Conservation (phyloP, 225 moss, liverwort and hornwort genomes). For the Marchantia paleacea region DNA sequence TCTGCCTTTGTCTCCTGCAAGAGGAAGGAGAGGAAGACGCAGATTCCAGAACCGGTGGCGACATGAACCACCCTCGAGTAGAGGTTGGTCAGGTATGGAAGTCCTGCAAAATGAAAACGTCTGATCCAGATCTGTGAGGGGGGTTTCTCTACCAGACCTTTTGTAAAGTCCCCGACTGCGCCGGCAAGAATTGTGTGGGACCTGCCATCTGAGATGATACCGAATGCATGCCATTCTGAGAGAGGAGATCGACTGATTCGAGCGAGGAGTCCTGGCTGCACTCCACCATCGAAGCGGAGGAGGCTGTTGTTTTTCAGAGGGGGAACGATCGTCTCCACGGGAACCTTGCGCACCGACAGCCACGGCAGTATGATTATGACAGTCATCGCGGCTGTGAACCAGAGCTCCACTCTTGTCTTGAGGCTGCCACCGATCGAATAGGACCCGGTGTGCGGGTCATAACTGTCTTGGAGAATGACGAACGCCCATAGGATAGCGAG, state of each 20-base stretch:
- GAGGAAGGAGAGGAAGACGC: slow-evolving; percentile 37
- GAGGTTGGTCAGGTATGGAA: slow-evolving; percentile 35
- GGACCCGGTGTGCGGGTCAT: slow-evolving; percentile 1
- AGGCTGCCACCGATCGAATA: neutral
- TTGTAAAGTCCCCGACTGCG: slow-evolving; percentile 48
- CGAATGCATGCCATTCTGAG: slow-evolving; percentile 47
- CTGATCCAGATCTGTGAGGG: slow-evolving; percentile 39
- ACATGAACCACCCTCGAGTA: slow-evolving; percentile 26
- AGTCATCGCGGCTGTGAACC: slow-evolving; percentile 28
- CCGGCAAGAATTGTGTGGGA: slow-evolving; percentile 29
- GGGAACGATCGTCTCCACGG: slow-evolving; percentile 20
- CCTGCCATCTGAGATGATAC: slow-evolving; percentile 38
- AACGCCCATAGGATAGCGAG: slow-evolving; percentile 37
- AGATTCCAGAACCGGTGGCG: slow-evolving; percentile 38
- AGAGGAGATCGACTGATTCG: slow-evolving; percentile 39
- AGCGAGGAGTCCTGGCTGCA: slow-evolving; percentile 29
- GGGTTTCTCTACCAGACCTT: slow-evolving; percentile 31
- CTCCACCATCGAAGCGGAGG: slow-evolving; percentile 31
- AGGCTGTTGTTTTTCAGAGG: slow-evolving; percentile 19
- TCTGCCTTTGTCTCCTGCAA: slow-evolving; percentile 30
- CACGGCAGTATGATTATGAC: slow-evolving; percentile 39
- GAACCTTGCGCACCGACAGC: slow-evolving; percentile 36
- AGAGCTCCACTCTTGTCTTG: slow-evolving; percentile 15
- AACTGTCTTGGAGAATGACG: slow-evolving; percentile 26
- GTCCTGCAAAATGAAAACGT: slow-evolving; percentile 35